phyloP scores from a whole-genome alignment of 1,284 basidiomycete genomes.

The Boletus calvinii region DNA sequence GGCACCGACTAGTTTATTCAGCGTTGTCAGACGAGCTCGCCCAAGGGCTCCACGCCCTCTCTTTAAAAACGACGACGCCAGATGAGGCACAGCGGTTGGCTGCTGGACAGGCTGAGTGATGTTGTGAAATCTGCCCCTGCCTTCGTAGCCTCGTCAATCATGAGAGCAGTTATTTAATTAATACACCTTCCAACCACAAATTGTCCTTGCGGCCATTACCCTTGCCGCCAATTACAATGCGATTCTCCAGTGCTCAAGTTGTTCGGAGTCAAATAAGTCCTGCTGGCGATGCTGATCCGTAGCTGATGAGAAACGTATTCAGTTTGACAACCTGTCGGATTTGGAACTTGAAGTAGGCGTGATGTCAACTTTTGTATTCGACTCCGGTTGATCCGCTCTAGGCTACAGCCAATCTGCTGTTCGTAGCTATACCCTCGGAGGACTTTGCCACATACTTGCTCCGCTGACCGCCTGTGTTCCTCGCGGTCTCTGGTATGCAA shows the following conservation, averaged over 20 bases:
- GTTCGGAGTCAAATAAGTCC: slow-evolving; percentile 10
- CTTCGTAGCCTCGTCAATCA: slow-evolving; percentile 29
- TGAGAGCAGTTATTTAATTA: slow-evolving; percentile 34
- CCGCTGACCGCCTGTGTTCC: slow-evolving; percentile 13
- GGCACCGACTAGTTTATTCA: slow-evolving; percentile 74
- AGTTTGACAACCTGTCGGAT: slow-evolving; percentile 10
- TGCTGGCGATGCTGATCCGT: slow-evolving; percentile 23
- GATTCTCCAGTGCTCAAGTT: slow-evolving; percentile 18
- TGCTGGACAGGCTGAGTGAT: slow-evolving; percentile 25
- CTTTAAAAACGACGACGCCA: slow-evolving; percentile 69
- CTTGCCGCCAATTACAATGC: slow-evolving; percentile 14
- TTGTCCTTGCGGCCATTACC: slow-evolving; percentile 19
- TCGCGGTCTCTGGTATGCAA: slow-evolving; percentile 26
- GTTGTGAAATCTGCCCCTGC: slow-evolving; percentile 23
- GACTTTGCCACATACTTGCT: slow-evolving; percentile 4
- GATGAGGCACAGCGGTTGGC: slow-evolving; percentile 43
- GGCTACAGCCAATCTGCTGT: slow-evolving; percentile 22
- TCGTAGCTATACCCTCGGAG: slow-evolving; percentile 7
- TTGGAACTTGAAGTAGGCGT: slow-evolving; percentile 7
- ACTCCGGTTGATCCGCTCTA: slow-evolving; percentile 30
- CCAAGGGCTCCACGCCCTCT: slow-evolving; percentile 70
- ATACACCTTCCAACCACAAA: slow-evolving; percentile 24
- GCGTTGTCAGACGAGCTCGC: slow-evolving; percentile 67
- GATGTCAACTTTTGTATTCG: slow-evolving; percentile 10
- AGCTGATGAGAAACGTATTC: slow-evolving; percentile 21